Evolutionary conservation across 2,329 filamentous ascomycete species (phyloP).

Genomic region (Trichophyton rubrum): DNA sequence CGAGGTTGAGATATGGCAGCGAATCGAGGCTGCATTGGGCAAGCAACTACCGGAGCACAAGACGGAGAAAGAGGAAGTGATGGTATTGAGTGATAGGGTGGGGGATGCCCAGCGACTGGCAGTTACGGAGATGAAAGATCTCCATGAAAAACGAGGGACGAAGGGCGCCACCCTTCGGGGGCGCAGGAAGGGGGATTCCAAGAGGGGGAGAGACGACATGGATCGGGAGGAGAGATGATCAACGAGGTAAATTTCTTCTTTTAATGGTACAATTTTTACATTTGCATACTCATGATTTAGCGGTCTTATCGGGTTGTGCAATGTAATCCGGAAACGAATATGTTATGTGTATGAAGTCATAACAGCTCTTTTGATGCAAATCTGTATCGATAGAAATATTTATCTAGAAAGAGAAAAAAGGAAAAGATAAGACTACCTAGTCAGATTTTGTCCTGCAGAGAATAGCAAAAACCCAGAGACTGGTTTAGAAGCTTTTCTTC

Average conservation of each 20-base stretch:
- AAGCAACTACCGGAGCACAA: conserved; percentile 60
- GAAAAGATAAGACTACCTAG: neutral
- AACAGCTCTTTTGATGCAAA: neutral
- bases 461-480: neutral
- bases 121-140: conserved; percentile 64
- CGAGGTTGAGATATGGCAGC: conserved; percentile 64
- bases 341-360: neutral
- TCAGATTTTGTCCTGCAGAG: neutral
- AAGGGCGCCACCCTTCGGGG: conserved; percentile 37
- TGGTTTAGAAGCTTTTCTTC: neutral
- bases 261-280: neutral
- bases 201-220: conserved; percentile 52
- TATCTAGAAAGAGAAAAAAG: neutral
- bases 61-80: conserved; percentile 66
- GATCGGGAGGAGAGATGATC: conserved; percentile 58
- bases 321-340: neutral
- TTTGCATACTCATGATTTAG: neutral
- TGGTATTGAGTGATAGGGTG: conserved; percentile 64
- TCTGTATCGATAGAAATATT: neutral
- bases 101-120: conserved; percentile 73
- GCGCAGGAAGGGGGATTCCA: conserved; percentile 40
- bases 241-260: neutral
- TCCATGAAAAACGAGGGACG: conserved; percentile 53
- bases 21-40: conserved; percentile 72
- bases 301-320: neutral